phyloP scores from a whole-genome alignment of 2,329 filamentous ascomycete species.

The Cryphonectria radicalis region DNA sequence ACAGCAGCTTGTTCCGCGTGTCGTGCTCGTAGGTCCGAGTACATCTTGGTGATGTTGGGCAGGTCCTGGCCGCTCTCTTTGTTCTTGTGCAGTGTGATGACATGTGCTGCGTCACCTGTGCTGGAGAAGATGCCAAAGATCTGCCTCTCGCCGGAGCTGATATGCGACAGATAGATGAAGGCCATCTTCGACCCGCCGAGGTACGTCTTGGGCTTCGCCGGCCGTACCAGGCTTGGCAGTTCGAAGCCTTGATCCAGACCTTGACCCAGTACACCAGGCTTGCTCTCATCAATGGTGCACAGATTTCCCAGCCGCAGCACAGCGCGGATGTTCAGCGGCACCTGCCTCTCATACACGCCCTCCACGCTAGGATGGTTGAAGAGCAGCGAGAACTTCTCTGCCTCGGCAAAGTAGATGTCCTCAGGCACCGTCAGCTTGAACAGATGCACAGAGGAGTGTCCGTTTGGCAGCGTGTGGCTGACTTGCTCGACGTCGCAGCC shows the following conservation, averaged over 20 bases:
- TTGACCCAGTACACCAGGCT: slow-evolving; percentile 87
- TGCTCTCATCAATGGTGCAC: slow-evolving; percentile 90
- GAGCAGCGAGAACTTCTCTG: slow-evolving; percentile 78
- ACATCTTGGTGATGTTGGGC: slow-evolving; percentile 89
- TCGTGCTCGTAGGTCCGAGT: slow-evolving; percentile 73
- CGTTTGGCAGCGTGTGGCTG: slow-evolving; percentile 90
- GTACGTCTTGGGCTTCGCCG: slow-evolving; percentile 69
- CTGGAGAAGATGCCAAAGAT: slow-evolving; percentile 95
- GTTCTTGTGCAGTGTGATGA: slow-evolving; percentile 84
- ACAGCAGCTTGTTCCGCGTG: slow-evolving; percentile 62
- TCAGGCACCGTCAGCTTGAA: slow-evolving; percentile 94
- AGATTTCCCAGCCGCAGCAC: slow-evolving; percentile 87
- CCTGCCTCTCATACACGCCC: slow-evolving; percentile 93
- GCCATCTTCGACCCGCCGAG: slow-evolving; percentile 74
- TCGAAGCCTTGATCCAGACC: slow-evolving; percentile 95
- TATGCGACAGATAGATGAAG: slow-evolving; percentile 92
- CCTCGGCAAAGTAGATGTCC: slow-evolving; percentile 82
- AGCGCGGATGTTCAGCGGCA: slow-evolving; percentile 84
- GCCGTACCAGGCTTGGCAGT: slow-evolving; percentile 72
- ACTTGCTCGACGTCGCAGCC: slow-evolving; percentile 92
- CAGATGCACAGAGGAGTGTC: slow-evolving; percentile 89
- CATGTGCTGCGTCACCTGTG: slow-evolving; percentile 75
- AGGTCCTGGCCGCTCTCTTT: slow-evolving; percentile 79
- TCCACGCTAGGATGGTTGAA: slow-evolving; percentile 95
- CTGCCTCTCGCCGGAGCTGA: slow-evolving; percentile 86